phyloP scores from a whole-genome alignment of 2,329 filamentous ascomycete genomes.

The Fusarium concolor region DNA sequence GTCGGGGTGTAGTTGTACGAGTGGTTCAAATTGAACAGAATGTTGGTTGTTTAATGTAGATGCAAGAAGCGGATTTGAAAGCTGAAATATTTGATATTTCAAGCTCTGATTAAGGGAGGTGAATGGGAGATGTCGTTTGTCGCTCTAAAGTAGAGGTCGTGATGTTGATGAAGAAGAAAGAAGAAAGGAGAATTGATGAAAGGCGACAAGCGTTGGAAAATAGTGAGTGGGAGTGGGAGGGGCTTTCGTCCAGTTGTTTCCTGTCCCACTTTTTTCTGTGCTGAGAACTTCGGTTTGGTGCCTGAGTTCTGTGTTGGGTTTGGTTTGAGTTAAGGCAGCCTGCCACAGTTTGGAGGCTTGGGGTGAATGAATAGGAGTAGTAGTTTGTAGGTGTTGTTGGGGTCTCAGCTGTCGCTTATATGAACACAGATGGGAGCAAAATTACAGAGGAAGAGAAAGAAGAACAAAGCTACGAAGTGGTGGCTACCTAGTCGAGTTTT shows the following conservation, averaged over 20 bases:
- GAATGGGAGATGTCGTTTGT: slow-evolving; percentile 9
- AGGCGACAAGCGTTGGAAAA: slow-evolving; percentile 25
- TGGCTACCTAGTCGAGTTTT: slow-evolving; percentile 19
- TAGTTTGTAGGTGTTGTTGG: no score
- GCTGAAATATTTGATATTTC: slow-evolving; percentile 32
- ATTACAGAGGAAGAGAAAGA: slow-evolving; percentile 7
- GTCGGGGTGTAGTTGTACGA: slow-evolving; percentile 21
- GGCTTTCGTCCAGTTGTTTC: slow-evolving; percentile 18
- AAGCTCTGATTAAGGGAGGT: slow-evolving; percentile 9
- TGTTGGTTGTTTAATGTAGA: slow-evolving; percentile 9
- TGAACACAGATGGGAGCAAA: slow-evolving; percentile 5
- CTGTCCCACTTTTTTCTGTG: slow-evolving; percentile 33
- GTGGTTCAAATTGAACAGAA: slow-evolving; percentile 12
- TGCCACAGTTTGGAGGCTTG: slow-evolving; percentile 5
- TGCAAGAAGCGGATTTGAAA: slow-evolving; percentile 12
- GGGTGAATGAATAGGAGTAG: not conserved
- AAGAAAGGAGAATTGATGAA: slow-evolving; percentile 17
- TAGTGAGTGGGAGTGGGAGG: slow-evolving; percentile 22
- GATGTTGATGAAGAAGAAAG: slow-evolving; percentile 23
- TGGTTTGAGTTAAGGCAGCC: slow-evolving; percentile 5
- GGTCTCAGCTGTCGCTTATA: not conserved
- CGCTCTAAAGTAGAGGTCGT: slow-evolving; percentile 20
- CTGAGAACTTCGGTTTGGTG: not conserved
- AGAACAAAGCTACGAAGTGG: slow-evolving; percentile 5
- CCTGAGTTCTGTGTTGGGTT: not conserved